Evolutionary conservation across 495 filamentous ascomycete species (phyloP), one percentile per base, ranked within the genome.

Genomic region (Aspergillus bertholletiae): DNA sequence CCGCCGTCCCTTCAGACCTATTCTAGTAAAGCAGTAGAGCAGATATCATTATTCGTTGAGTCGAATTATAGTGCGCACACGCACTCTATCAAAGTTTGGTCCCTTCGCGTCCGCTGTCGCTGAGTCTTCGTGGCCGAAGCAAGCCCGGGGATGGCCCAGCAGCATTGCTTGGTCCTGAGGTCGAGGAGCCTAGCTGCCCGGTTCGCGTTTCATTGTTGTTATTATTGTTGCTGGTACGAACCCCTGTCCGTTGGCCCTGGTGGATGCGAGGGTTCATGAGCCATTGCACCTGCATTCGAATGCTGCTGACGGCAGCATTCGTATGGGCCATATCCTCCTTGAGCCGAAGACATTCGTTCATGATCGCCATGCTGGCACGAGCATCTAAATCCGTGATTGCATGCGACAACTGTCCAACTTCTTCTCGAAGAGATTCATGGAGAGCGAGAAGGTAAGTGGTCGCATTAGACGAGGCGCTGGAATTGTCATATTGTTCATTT

Each of bases 231-330:
- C 60, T 64, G 37, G 62, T 43, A 21, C 66, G 70, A 22, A 63
- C 58, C 30, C 47, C 57, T 2, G 58, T 55, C 18, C 72, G 62
- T 17, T 72, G 61, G 2, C 62, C 62, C 6, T 76, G 70, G 46
- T 86, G 82, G 54, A 85, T 66, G 9, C 82, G 77, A 11, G 83
- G 75, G 30, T 80, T 84, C 69, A 85, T 77, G 8, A 89, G 76
- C 84, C 86, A 88, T 50, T 88, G 84, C 13, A 89, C 70, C 58
- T 89, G 86, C 76, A 85, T 80, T 32, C 84, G 76, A 35, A 88
- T 77, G 23, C 75, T 76, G 56, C 75, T 78, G 43, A 89, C 74
- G 15, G 83, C 84, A 6, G 86, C 84, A 51, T 84, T 85, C 0
- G 82, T 82, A 51, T 85, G 82, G 1, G 83, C 78, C 69, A 88